Conservation (phyloP, 2,329 filamentous ascomycete genomes). For the Plectosphaerella cucumerina region DNA sequence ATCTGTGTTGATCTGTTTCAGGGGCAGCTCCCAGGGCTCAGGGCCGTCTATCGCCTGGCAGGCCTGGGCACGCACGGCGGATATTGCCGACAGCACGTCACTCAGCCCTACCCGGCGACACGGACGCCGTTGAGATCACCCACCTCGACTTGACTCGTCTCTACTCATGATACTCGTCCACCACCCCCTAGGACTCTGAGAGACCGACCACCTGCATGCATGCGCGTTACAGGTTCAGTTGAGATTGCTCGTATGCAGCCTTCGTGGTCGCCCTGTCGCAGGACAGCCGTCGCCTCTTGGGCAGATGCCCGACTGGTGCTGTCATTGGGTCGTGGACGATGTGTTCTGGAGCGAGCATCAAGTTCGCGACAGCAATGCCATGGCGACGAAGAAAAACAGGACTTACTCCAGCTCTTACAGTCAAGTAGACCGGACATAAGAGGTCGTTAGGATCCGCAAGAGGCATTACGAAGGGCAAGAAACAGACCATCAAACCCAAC, state of each 20-base stretch:
- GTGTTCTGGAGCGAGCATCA: background rate
- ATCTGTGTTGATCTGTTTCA: slow-evolving; percentile 1
- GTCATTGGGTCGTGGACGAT: slow-evolving; percentile 10
- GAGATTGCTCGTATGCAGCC: background rate
- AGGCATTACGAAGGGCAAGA: too few species aligned
- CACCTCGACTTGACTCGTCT: background rate
- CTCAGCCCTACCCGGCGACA: slow-evolving; percentile 7
- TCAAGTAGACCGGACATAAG: too few species aligned
- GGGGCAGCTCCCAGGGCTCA: slow-evolving; percentile 2
- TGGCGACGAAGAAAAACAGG: too few species aligned
- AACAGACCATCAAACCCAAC: too few species aligned
- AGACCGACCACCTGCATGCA: background rate
- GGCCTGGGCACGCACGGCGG: too few species aligned
- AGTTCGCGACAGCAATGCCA: background rate
- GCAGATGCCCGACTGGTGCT: background rate
- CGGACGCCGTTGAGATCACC: too few species aligned
- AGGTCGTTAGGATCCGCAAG: too few species aligned
- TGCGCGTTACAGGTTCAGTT: slow-evolving; percentile 10
- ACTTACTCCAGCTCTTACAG: too few species aligned
- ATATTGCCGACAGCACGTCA: background rate
- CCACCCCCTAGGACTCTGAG: too few species aligned
- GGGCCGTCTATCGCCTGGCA: too few species aligned
- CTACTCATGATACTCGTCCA: slow-evolving; percentile 3
- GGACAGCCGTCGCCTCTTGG: slow-evolving; percentile 4
- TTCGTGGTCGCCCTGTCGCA: slow-evolving; percentile 7